Evolutionary conservation across 2,329 filamentous ascomycete genomes (phyloP).

Genomic region (Amphichorda felina): DNA sequence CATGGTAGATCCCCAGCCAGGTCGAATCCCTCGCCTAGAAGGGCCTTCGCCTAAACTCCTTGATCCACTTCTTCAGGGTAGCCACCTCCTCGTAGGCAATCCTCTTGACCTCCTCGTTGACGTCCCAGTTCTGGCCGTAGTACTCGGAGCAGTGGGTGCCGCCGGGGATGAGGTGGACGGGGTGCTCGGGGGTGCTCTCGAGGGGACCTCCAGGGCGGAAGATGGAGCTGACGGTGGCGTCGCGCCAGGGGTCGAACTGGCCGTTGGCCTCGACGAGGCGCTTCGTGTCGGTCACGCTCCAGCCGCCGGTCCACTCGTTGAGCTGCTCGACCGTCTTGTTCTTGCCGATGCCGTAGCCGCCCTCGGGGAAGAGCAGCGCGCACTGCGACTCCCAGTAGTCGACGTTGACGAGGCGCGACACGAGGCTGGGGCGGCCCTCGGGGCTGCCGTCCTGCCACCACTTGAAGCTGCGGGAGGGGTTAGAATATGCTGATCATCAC

Average conservation of each 20-base stretch:
- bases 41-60: slow-evolving; percentile 1
- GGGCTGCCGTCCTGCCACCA: slow-evolving; percentile 30
- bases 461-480: slow-evolving; percentile 9
- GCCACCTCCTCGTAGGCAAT: slow-evolving; percentile 1
- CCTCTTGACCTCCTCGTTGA: background rate
- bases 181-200: slow-evolving; percentile 28
- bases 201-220: slow-evolving; percentile 43
- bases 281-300: slow-evolving; percentile 35
- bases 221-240: slow-evolving; percentile 37
- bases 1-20: too few relatives aligned
- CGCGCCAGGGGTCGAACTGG: slow-evolving; percentile 48
- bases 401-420: slow-evolving; percentile 35
- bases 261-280: slow-evolving; percentile 47
- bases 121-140: slow-evolving; percentile 1
- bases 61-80: background rate
- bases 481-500: background rate
- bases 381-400: slow-evolving; percentile 46
- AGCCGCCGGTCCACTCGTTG: slow-evolving; percentile 44
- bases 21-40: too few relatives aligned
- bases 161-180: slow-evolving; percentile 39
- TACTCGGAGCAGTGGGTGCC: slow-evolving; percentile 35
- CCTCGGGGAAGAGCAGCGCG: slow-evolving; percentile 38
- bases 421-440: slow-evolving; percentile 26
- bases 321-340: slow-evolving; percentile 34
- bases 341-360: slow-evolving; percentile 30